A percentile compares a stretch with the other conserved stretches of the same genome.
These are phyloP conservation scores for Carex scoparia DNA, from an alignment of 176 grass and related monocot genomes.

Conservation along the genomic window DNA sequence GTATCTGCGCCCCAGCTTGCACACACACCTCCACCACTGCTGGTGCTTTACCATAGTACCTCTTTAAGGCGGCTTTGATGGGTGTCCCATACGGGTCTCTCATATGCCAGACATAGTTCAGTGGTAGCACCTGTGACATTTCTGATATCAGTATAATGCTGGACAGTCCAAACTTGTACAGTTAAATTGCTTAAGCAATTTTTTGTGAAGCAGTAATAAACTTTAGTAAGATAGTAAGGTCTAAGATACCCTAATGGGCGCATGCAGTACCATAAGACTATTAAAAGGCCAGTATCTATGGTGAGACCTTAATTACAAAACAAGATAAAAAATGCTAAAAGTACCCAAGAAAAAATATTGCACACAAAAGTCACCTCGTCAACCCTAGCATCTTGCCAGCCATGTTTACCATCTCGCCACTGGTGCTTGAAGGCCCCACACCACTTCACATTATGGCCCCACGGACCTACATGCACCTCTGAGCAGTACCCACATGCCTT, in stretches of 20 bases:
- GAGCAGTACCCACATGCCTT: conserved; percentile 91
- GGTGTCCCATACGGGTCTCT: conserved; percentile 49
- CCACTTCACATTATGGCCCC: conserved; percentile 86
- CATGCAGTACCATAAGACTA: not conserved
- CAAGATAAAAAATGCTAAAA: not conserved
- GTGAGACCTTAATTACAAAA: not conserved
- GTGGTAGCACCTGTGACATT: conserved; percentile 41
- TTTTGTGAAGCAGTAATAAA: not conserved
- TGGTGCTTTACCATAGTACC: conserved; percentile 80
- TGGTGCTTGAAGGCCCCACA: conserved; percentile 97
- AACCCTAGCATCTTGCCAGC: conserved; percentile 79
- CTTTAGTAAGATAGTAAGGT: not conserved
- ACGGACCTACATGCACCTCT: conserved; percentile 83
- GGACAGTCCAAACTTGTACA: not conserved
- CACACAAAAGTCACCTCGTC: conserved; percentile 42
- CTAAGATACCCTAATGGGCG: not conserved
- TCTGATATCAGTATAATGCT: not conserved
- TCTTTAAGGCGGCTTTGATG: conserved; percentile 46
- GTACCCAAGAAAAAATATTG: not conserved
- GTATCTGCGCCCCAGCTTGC: conserved; percentile 78
- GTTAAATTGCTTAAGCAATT: not conserved
- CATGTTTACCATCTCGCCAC: conserved; percentile 85
- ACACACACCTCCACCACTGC: conserved; percentile 81
- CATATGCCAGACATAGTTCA: conserved; percentile 82
- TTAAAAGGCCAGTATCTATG: not conserved